Conservation (phyloP, 495 filamentous ascomycete species). For the Xylaria palmicola region DNA sequence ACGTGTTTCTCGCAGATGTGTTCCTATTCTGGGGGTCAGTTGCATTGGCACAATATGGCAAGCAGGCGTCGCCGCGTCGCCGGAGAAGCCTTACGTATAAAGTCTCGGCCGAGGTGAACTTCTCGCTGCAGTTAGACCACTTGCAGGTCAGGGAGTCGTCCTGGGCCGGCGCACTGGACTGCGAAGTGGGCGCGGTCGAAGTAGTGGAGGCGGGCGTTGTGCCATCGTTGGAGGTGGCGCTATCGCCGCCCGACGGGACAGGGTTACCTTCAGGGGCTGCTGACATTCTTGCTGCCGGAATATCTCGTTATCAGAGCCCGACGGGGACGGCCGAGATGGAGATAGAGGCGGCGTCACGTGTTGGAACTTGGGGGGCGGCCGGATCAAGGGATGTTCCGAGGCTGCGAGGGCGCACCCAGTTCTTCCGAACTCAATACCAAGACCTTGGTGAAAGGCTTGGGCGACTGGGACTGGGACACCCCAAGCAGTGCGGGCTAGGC, state of each 20-base stretch:
- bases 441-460: constrained; percentile 1
- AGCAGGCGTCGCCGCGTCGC: too few species aligned
- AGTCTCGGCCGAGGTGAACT: constrained; percentile 71
- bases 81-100: constrained; percentile 78
- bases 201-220: constrained; percentile 45
- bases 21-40: constrained; percentile 61
- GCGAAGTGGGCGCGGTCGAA: constrained; percentile 39
- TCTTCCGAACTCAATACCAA: neutral
- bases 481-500: constrained; percentile 1
- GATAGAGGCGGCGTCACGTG: neutral
- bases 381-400: neutral
- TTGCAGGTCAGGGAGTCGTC: constrained; percentile 75
- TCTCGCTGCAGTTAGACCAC: constrained; percentile 84
- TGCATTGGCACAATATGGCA: neutral
- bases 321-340: neutral
- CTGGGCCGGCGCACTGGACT: constrained; percentile 26
- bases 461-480: too few species aligned
- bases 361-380: neutral
- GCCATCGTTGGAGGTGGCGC: constrained; percentile 40
- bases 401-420: neutral
- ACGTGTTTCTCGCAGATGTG: constrained; percentile 99
- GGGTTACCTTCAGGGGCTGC: constrained; percentile 29
- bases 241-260: constrained; percentile 30
- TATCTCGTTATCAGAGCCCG: neutral
- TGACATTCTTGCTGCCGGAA: constrained; percentile 19